Conservation (phyloP, 148 eudicot species). For the Rhododendron ferrugineum region DNA sequence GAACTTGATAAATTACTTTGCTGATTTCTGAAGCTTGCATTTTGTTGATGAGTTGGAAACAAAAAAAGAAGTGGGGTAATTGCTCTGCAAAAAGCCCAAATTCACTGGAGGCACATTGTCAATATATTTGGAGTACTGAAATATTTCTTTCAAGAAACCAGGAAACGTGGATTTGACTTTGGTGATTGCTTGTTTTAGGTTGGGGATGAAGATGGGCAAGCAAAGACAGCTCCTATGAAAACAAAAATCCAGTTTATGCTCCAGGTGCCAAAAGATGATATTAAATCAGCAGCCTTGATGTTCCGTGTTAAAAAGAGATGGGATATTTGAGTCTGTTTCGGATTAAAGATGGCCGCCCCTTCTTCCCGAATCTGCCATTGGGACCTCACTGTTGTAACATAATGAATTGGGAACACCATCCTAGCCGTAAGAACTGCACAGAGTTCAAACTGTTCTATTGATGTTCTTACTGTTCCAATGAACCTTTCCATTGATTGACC, state of each 20-base stretch:
- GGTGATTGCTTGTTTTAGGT: constrained; percentile 34
- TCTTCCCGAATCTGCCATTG: neutral
- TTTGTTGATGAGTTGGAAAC: neutral
- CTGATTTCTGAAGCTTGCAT: neutral
- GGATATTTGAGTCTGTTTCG: constrained; percentile 50
- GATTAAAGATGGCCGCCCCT: neutral
- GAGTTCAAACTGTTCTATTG: neutral
- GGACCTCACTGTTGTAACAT: constrained; percentile 14
- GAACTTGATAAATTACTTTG: neutral
- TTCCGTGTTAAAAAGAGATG: constrained; percentile 94
- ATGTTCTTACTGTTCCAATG: neutral
- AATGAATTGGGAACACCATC: neutral
- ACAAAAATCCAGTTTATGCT: constrained; percentile 91
- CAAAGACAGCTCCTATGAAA: constrained; percentile 85
- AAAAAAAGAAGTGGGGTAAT: neutral
- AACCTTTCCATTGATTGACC: neutral
- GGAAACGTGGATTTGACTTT: neutral
- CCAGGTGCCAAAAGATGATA: constrained; percentile 90
- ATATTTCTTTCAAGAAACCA: neutral
- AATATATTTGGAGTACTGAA: neutral
- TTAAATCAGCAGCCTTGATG: constrained; percentile 70
- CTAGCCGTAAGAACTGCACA: neutral
- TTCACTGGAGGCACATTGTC: neutral
- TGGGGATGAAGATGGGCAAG: constrained; percentile 86
- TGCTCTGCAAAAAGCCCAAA: neutral